Percentiles rank a stretch among this genome's conserved stretches.
These are phyloP conservation scores for Pichia sp. DNA, from an alignment of 1,139 yeast species.

Conservation along the genomic window DNA sequence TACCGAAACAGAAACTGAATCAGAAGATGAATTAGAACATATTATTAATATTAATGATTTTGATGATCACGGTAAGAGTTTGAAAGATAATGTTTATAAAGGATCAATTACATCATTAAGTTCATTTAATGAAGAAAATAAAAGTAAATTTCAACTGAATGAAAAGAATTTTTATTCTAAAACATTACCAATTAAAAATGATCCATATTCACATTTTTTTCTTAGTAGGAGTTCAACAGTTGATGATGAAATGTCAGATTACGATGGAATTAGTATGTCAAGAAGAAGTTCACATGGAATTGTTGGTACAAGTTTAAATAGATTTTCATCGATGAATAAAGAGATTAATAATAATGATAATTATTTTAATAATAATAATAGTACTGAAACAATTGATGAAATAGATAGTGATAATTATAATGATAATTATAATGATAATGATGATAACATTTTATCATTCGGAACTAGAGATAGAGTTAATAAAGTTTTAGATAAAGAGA, in stretches of 20 bases:
- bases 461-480: slow-evolving; percentile 7
- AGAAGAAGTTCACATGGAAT: slow-evolving; percentile 4
- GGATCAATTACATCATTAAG: slow-evolving; percentile 19
- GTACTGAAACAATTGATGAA: neutral
- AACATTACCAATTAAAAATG: slow-evolving; percentile 8
- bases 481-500: neutral
- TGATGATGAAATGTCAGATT: slow-evolving; percentile 7
- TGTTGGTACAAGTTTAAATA: neutral
- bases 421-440: slow-evolving; percentile 2
- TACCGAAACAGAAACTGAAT: slow-evolving; percentile 15
- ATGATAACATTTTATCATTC: slow-evolving; percentile 11
- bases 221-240: slow-evolving; percentile 1
- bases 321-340: too few relatives aligned
- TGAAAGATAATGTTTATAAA: slow-evolving; percentile 10
- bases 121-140: slow-evolving; percentile 19
- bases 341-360: neutral
- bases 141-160: slow-evolving; percentile 17
- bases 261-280: slow-evolving; percentile 12
- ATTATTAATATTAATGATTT: slow-evolving; percentile 7
- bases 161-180: slow-evolving; percentile 15
- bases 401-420: neutral
- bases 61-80: slow-evolving; percentile 3
- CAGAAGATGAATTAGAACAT: slow-evolving; percentile 6
- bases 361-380: neutral
- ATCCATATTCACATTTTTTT: slow-evolving; percentile 19